These are phyloP conservation scores for Trichosporon asahii DNA, from an alignment of 1,284 basidiomycete species.

Conservation along the genomic window DNA sequence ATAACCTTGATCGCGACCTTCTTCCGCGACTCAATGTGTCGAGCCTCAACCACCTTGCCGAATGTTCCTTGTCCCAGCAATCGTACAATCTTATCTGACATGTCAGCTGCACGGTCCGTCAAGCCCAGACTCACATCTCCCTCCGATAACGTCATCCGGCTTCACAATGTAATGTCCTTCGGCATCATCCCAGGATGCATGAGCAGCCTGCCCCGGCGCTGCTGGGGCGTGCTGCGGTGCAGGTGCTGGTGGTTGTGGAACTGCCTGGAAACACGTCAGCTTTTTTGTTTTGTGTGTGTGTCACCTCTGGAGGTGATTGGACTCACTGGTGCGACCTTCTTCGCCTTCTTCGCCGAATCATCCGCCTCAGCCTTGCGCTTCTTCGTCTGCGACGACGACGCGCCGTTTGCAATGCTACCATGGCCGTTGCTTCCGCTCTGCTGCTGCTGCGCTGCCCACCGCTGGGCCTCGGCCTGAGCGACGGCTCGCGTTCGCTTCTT, in stretches of 20 bases:
- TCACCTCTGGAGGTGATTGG: conserved; percentile 5
- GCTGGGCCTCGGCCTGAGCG: conserved; percentile 32
- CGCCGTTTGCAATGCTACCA: conserved; percentile 1
- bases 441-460: conserved; percentile 18
- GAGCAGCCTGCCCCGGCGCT: conserved; percentile 23
- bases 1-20: conserved; percentile 99
- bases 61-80: conserved; percentile 97
- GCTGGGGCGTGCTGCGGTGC: conserved; percentile 10
- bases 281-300: conserved; percentile 19
- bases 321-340: conserved; percentile 30
- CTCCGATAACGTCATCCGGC: conserved; percentile 79
- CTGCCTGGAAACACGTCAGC: conserved; percentile 16
- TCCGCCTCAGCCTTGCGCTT: conserved; percentile 44
- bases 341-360: conserved; percentile 38
- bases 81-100: conserved; percentile 77
- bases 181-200: conserved; percentile 77
- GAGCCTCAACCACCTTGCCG: conserved; percentile 95
- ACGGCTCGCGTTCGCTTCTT: conserved; percentile 46
- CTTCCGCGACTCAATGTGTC: conserved; percentile 68
- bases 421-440: conserved; percentile 17
- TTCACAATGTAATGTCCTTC: conserved; percentile 93
- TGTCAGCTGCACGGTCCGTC: conserved; percentile 19
- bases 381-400: conserved; percentile 24
- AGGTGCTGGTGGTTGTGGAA: conserved; percentile 17
- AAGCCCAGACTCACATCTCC: conserved; percentile 62